A percentile compares a stretch with the other conserved stretches of the same genome.
These are phyloP conservation scores for Diaporthe ilicicola DNA, from an alignment of 2,329 filamentous ascomycete genomes.

Conservation along the genomic window DNA sequence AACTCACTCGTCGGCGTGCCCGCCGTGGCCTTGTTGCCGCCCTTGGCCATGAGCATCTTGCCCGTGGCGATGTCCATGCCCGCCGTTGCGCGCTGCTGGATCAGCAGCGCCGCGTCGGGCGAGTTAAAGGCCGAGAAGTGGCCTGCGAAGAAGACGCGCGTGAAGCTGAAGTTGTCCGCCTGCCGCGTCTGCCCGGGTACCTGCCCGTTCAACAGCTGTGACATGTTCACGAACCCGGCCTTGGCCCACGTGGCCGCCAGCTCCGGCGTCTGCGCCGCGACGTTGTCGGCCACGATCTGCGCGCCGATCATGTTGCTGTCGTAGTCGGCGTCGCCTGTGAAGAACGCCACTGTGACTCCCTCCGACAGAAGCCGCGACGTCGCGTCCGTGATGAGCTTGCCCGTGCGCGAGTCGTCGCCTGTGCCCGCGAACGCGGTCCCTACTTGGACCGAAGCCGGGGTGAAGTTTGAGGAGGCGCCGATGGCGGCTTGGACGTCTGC, in stretches of 20 bases:
- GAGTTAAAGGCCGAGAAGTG: slow-evolving; percentile 60
- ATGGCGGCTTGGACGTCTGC: slow-evolving; percentile 61
- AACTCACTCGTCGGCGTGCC: slow-evolving; percentile 19
- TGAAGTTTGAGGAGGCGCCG: slow-evolving; percentile 67
- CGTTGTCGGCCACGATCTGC: slow-evolving; percentile 49
- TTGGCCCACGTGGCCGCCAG: slow-evolving; percentile 60
- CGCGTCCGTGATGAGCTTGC: slow-evolving; percentile 46
- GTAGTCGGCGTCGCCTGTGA: slow-evolving; percentile 66
- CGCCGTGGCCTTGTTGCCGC: not conserved
- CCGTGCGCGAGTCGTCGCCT: slow-evolving; percentile 41
- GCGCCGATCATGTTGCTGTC: slow-evolving; percentile 59
- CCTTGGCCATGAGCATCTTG: not conserved
- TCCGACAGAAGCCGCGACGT: slow-evolving; percentile 59
- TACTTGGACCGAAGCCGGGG: slow-evolving; percentile 50
- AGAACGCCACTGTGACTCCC: slow-evolving; percentile 61
- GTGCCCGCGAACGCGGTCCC: slow-evolving; percentile 49
- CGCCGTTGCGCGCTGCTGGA: slow-evolving; percentile 60
- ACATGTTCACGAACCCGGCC: slow-evolving; percentile 68
- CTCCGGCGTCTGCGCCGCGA: slow-evolving; percentile 53
- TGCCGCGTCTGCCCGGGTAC: slow-evolving; percentile 70
- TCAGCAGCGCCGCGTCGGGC: slow-evolving; percentile 52
- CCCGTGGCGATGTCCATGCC: slow-evolving; percentile 57
- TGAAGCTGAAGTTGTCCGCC: slow-evolving; percentile 69
- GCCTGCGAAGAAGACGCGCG: slow-evolving; percentile 62
- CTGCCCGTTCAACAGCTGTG: slow-evolving; percentile 65